Percentiles rank a stretch among this genome's conserved stretches.
These are phyloP conservation scores for Isabelozyma rhagii DNA, from an alignment of 805 yeast species.

Conservation along the genomic window DNA sequence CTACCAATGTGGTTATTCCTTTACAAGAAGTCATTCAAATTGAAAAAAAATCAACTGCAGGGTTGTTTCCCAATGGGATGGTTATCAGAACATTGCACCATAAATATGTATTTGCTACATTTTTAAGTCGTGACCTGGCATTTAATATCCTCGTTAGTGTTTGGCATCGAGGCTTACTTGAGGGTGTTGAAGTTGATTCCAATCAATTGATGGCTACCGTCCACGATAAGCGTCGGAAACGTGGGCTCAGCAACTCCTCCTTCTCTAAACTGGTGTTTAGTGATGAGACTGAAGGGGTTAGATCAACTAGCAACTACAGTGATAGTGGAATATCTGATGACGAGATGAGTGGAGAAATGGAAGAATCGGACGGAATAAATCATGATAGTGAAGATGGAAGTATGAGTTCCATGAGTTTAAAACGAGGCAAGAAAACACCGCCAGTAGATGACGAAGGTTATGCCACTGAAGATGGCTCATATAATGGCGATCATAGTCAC, in stretches of 20 bases:
- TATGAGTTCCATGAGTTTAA: slow-evolving; percentile 1
- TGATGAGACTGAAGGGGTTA: neutral
- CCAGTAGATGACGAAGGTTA: neutral
- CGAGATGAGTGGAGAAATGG: slow-evolving; percentile 3
- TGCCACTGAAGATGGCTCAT: neutral
- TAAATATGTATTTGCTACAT: slow-evolving; percentile 62
- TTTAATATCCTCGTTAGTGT: slow-evolving; percentile 52
- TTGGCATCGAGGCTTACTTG: slow-evolving; percentile 50
- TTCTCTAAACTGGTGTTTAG: slow-evolving; percentile 4
- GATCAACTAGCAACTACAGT: neutral
- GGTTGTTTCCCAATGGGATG: slow-evolving; percentile 68
- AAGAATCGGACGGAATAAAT: neutral
- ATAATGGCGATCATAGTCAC: slow-evolving; percentile 1
- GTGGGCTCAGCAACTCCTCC: neutral
- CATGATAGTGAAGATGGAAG: slow-evolving; percentile 4
- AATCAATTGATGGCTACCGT: slow-evolving; percentile 5
- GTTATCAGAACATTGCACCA: slow-evolving; percentile 60
- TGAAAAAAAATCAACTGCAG: slow-evolving; percentile 64
- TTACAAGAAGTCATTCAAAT: slow-evolving; percentile 60
- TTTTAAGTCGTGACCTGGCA: slow-evolving; percentile 56
- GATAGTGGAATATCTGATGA: neutral
- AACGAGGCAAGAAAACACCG: slow-evolving; percentile 1
- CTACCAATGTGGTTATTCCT: slow-evolving; percentile 56
- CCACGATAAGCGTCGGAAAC: slow-evolving; percentile 1
- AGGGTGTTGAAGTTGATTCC: slow-evolving; percentile 14